phyloP scores from a whole-genome alignment of 2,329 filamentous ascomycete genomes.

The Trichocomaceae sp. region DNA sequence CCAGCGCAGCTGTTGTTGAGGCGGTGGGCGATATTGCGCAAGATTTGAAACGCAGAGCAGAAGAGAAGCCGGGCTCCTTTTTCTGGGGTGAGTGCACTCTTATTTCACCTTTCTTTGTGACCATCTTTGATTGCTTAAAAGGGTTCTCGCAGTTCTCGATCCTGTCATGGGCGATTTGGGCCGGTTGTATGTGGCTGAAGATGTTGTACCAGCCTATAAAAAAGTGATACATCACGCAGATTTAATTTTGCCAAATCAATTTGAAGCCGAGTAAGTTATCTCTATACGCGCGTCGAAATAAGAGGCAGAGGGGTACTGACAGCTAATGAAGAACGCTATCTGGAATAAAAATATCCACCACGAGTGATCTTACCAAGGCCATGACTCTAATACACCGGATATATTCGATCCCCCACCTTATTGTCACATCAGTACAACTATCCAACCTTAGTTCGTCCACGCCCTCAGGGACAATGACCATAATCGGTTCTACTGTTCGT shows the following conservation, averaged over 20 bases:
- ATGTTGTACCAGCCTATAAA: constrained; percentile 88
- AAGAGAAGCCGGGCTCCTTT: constrained; percentile 63
- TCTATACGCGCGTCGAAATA: not conserved
- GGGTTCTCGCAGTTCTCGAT: constrained; percentile 60
- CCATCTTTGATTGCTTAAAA: not conserved
- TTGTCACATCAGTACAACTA: constrained; percentile 84
- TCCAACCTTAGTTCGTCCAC: constrained; percentile 38
- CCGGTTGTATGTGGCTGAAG: constrained; percentile 79
- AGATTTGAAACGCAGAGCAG: constrained; percentile 64
- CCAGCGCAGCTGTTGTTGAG: constrained; percentile 75
- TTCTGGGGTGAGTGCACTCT: constrained; percentile 62
- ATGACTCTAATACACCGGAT: constrained; percentile 69
- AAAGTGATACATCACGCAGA: constrained; percentile 72
- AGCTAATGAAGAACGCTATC: constrained; percentile 61
- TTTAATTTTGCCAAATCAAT: constrained; percentile 91
- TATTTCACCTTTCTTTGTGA: not conserved
- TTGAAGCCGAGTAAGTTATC: constrained; percentile 79
- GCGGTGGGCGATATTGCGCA: constrained; percentile 77
- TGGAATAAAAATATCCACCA: constrained; percentile 72
- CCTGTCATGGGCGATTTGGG: constrained; percentile 98
- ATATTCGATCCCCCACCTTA: constrained; percentile 75
- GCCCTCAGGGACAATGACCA: constrained; percentile 50
- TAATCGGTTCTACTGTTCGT: constrained; percentile 68
- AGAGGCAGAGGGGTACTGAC: not conserved
- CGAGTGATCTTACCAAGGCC: constrained; percentile 64